These are phyloP conservation scores for Globisporangium acanthophoron DNA, from an alignment of 352 stramenopile genomes.

Conservation along the genomic window DNA sequence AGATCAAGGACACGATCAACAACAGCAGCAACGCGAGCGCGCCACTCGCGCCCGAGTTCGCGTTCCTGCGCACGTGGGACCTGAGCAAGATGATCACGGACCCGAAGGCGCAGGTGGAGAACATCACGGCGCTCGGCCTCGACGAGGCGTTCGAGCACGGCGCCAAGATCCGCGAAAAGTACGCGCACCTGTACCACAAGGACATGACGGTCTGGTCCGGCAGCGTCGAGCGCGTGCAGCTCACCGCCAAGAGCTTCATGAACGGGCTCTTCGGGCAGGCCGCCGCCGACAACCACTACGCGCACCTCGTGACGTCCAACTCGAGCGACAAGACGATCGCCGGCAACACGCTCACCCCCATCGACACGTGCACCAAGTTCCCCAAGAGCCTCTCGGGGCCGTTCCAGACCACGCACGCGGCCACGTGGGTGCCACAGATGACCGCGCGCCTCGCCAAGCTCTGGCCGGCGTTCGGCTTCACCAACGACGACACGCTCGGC, in stretches of 20 bases:
- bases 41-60: conserved; percentile 20
- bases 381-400: conserved; percentile 25
- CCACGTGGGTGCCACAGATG: conserved; percentile 5
- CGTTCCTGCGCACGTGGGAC: conserved; percentile 43
- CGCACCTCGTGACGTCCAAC: conserved; percentile 30
- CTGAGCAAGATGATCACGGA: conserved; percentile 30
- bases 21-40: conserved; percentile 19
- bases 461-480: conserved; percentile 36
- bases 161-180: conserved; percentile 29
- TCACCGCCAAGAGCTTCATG: conserved; percentile 47
- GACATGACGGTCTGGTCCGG: conserved; percentile 39
- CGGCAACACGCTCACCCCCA: conserved; percentile 46
- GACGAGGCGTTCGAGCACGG: conserved; percentile 38
- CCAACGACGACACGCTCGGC: conserved; percentile 23
- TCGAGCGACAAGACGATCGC: conserved; percentile 31
- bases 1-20: conserved; percentile 22
- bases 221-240: conserved; percentile 45
- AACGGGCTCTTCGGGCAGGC: conserved; percentile 33
- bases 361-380: conserved; percentile 46
- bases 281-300: conserved; percentile 20
- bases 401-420: conserved; percentile 7
- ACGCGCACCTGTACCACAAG: conserved; percentile 31
- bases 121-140: conserved; percentile 43
- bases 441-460: conserved; percentile 26
- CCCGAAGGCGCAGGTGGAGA: conserved; percentile 36